Percentiles rank a stretch among this genome's conserved stretches.
phyloP scores from a whole-genome alignment of 495 filamentous ascomycete species.

The Hypoxylon perforatum region DNA sequence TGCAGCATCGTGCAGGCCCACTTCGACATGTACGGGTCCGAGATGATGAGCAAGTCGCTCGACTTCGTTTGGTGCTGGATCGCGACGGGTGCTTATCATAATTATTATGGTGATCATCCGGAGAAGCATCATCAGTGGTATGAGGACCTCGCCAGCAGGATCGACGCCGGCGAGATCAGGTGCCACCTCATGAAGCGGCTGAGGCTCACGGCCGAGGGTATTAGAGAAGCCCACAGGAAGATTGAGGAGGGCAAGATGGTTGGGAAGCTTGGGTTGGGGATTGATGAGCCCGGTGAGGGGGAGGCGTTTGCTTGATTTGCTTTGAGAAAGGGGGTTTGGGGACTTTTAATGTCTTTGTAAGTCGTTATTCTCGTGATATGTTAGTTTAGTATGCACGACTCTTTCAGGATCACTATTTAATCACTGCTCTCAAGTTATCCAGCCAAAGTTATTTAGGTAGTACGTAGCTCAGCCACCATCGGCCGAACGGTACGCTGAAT shows the following conservation, averaged over 20 bases:
- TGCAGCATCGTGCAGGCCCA: slow-evolving; percentile 35
- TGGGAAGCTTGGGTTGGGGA: slow-evolving; percentile 30
- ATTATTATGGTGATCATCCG: slow-evolving; percentile 25
- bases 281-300: slow-evolving; percentile 31
- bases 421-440: too few species aligned
- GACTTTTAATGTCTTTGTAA: not conserved
- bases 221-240: slow-evolving; percentile 32
- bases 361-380: too few species aligned
- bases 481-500: too few species aligned
- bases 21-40: slow-evolving; percentile 40
- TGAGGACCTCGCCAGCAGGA: slow-evolving; percentile 9
- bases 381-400: not conserved
- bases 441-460: too few species aligned
- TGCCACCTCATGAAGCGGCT: slow-evolving; percentile 29
- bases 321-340: not conserved
- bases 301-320: slow-evolving; percentile 23
- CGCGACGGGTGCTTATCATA: slow-evolving; percentile 27
- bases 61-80: slow-evolving; percentile 36
- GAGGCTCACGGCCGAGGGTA: slow-evolving; percentile 26
- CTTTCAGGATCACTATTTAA: too few species aligned
- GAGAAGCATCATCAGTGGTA: slow-evolving; percentile 41
- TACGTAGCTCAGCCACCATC: too few species aligned
- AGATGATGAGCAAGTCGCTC: slow-evolving; percentile 41
- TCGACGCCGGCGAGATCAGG: slow-evolving; percentile 24
- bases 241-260: slow-evolving; percentile 32